phyloP scores from a whole-genome alignment of 257 asterid species.

The Mentha longifolia region DNA sequence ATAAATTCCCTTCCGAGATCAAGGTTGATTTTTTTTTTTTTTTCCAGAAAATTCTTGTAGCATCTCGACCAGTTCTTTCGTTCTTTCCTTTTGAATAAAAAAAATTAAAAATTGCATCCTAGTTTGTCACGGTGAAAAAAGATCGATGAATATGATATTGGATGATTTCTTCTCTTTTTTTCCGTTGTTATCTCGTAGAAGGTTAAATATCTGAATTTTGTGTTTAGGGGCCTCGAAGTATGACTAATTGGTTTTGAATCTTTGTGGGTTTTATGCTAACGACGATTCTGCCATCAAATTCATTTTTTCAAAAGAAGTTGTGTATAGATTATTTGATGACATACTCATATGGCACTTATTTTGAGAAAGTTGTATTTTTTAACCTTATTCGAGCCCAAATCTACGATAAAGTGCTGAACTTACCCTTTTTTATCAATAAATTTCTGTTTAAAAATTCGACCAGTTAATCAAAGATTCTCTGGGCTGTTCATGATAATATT shows the following conservation, averaged over 20 bases:
- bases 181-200: neutral
- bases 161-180: neutral
- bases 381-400: neutral
- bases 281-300: neutral
- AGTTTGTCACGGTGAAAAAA: neutral
- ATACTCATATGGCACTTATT: neutral
- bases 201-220: neutral
- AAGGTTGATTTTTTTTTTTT: no score
- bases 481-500: neutral
- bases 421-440: neutral
- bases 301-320: neutral
- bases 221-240: neutral
- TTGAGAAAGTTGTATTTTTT: neutral
- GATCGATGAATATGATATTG: neutral
- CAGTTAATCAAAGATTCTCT: neutral
- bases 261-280: neutral
- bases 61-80: neutral
- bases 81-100: neutral
- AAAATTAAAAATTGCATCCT: no score
- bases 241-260: neutral
- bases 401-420: neutral
- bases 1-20: neutral
- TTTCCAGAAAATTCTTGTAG: no score
- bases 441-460: neutral
- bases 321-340: neutral